Base-by-base conservation (phyloP, 768 basidiomycete species). In the Suillus spraguei region DNA sequence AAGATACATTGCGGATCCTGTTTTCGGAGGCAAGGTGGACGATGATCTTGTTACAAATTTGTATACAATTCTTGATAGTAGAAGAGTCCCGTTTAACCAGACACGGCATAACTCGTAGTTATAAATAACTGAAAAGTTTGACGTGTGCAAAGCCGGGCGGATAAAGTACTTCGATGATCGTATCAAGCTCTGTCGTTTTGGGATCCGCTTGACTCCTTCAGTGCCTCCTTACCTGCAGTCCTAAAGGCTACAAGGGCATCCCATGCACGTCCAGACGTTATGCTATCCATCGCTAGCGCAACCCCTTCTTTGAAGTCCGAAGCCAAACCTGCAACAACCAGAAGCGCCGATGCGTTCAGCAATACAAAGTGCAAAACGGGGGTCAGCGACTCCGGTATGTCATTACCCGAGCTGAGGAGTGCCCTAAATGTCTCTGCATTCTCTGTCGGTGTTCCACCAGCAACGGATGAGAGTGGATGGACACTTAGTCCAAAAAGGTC, bases 331-430 rank as follows among this genome's bases (percentile, higher is more conserved):
- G 93, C 88, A 4, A 98, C 87, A 33, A 95, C 88, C 47, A 99
- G 78, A 62, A 99, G 74, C 16, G 95, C 96, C 5, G 95, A 88
- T 3, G 96, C 86, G 70, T 99, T 98, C 78, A 99, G 78, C 63
- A 95, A 77, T 64, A 99, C 93, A 72, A 95, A 99, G 70, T 97
- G 88, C 56, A 88, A 76, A 42, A 97, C 83, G 0, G 95, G 84
- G 10, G 77, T 79, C 63, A 94, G 72, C 5, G 75, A 76, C 60
- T 79, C 78, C 0, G 89, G 87, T n/a, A 88, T 79, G 22, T 82
- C 71, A 5, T 77, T 75, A 1, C 86, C 87, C 2, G 85, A 84
- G 2, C 78, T 82, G 32, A 98, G 80, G 69, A 97, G 77, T 38
- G 73, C 69, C 65, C 77, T 82, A 74, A 97, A 87, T 10, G 87